phyloP scores from a whole-genome alignment of 352 stramenopile genomes.

The Phytopythium montanum region DNA sequence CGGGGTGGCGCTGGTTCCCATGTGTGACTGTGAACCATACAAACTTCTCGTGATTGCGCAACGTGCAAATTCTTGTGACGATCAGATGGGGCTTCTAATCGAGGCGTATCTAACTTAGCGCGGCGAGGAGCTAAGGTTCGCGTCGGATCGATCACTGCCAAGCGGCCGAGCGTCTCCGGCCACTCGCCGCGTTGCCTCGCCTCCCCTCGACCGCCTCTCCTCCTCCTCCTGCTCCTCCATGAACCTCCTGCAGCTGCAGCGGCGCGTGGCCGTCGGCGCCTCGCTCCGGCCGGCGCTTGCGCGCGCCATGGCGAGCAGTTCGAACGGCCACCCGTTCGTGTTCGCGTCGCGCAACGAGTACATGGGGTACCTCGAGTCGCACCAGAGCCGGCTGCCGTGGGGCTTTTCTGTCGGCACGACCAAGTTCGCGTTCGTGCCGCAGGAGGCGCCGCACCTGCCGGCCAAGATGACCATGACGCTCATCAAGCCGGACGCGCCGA shows the following conservation, averaged over 20 bases:
- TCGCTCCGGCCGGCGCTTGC: conserved; percentile 10
- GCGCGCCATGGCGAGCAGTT: conserved; percentile 34
- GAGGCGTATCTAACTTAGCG: conserved; percentile 5
- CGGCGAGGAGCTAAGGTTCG: background rate
- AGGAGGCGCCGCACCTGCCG: conserved; percentile 76
- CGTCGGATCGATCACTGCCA: background rate
- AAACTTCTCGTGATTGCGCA: too few species aligned
- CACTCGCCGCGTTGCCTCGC: background rate
- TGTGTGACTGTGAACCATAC: too few species aligned
- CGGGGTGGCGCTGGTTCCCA: too few species aligned
- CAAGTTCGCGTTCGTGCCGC: conserved; percentile 78
- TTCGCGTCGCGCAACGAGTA: conserved; percentile 85
- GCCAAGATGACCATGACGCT: conserved; percentile 85
- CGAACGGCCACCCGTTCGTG: conserved; percentile 56
- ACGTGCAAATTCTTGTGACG: too few species aligned
- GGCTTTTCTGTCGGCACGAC: conserved; percentile 84
- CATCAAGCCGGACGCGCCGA: conserved; percentile 85
- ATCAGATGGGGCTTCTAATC: background rate
- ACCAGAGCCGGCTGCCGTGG: conserved; percentile 82
- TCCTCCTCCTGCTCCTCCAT: conserved; percentile 7
- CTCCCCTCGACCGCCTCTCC: background rate
- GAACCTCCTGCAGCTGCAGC: conserved; percentile 22
- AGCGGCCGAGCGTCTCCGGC: background rate
- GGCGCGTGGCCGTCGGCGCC: conserved; percentile 4
- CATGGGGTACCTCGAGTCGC: conserved; percentile 61